Evolutionary conservation across 148 eudicot species (phyloP).

Genomic region (Rhododendron ferrugineum): DNA sequence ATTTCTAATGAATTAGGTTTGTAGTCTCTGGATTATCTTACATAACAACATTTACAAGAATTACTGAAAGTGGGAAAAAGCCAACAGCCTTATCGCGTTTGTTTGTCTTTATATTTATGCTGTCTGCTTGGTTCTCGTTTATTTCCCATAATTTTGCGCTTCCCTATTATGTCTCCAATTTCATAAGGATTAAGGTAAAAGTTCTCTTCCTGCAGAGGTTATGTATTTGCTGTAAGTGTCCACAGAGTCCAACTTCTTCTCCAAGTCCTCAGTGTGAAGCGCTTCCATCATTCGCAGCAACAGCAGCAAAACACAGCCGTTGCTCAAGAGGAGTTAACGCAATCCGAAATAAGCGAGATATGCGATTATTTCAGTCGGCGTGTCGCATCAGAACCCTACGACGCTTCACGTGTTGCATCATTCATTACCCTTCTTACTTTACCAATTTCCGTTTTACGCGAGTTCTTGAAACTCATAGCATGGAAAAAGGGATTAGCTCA

Average conservation of each 20-base stretch:
- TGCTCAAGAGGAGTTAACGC: slow-evolving; percentile 77
- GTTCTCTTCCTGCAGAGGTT: slow-evolving; percentile 53
- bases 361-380: slow-evolving; percentile 95
- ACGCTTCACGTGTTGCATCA: slow-evolving; percentile 98
- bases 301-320: slow-evolving; percentile 56
- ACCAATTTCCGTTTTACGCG: slow-evolving; percentile 83
- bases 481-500: slow-evolving; percentile 91
- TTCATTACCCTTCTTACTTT: slow-evolving; percentile 93
- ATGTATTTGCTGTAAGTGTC: slow-evolving; percentile 97
- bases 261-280: slow-evolving; percentile 90
- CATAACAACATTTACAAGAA: not conserved
- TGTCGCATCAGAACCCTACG: slow-evolving; percentile 98
- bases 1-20: not conserved
- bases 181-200: not conserved
- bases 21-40: not conserved
- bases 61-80: not conserved
- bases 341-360: slow-evolving; percentile 82
- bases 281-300: slow-evolving; percentile 84
- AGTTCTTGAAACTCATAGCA: slow-evolving; percentile 84
- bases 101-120: not conserved
- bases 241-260: slow-evolving; percentile 97
- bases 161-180: not conserved
- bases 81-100: not conserved
- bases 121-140: not conserved
- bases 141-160: not conserved